These are phyloP conservation scores for Vachellia pachyceras DNA, from an alignment of 306 rosid genomes.

Conservation along the genomic window DNA sequence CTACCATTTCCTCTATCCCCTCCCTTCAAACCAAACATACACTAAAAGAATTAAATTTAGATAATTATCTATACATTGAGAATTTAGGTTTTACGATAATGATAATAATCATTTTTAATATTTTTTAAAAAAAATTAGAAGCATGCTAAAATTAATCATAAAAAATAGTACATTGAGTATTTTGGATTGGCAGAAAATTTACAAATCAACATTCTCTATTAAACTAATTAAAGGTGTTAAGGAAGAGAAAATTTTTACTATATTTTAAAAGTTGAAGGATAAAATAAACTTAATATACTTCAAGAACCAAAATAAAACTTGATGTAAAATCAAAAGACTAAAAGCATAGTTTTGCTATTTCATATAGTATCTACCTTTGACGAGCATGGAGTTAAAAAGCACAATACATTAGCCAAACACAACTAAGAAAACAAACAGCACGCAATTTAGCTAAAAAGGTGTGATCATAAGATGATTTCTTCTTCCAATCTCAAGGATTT, in stretches of 20 bases:
- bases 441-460: background rate
- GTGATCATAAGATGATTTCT: background rate
- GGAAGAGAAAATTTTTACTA: background rate
- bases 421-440: background rate
- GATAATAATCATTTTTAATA: background rate
- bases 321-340: background rate
- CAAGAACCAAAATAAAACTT: background rate
- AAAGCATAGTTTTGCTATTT: background rate
- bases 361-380: background rate
- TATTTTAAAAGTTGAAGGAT: background rate
- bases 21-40: no score
- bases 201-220: background rate
- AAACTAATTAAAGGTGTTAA: background rate
- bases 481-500: background rate
- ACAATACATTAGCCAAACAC: background rate
- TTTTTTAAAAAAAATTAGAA: background rate
- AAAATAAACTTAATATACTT: background rate
- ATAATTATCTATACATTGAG: background rate
- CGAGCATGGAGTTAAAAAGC: slow-evolving; percentile 7
- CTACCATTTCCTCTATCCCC: no score
- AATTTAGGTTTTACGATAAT: background rate
- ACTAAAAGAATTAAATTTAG: background rate
- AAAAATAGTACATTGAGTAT: no score
- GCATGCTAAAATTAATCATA: background rate
- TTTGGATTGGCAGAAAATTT: background rate